Percentiles rank a stretch among this genome's conserved stretches.
These are phyloP conservation scores for Dryas integrifolia DNA, from an alignment of 331 rosid species.

Conservation along the genomic window DNA sequence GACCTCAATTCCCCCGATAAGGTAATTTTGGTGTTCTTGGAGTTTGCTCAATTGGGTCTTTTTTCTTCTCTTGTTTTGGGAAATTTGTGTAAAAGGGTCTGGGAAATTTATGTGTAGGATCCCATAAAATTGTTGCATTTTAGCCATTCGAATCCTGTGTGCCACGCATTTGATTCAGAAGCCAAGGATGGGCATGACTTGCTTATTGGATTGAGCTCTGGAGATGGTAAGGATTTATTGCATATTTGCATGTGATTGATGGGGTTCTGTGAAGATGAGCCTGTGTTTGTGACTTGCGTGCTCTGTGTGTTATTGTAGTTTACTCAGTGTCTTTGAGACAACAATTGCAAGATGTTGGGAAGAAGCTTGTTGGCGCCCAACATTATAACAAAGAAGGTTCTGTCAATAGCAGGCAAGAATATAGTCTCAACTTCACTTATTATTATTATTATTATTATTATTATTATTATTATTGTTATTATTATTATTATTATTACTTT, in stretches of 20 bases:
- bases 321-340: conserved; percentile 94
- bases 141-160: conserved; percentile 81
- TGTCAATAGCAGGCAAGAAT: conserved; percentile 79
- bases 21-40: conserved; percentile 39
- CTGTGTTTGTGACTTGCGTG: not conserved
- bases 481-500: not conserved
- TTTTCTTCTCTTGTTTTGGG: not conserved
- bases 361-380: conserved; percentile 88
- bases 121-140: conserved; percentile 89
- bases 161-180: conserved; percentile 88
- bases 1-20: conserved; percentile 93
- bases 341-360: conserved; percentile 96
- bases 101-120: conserved; percentile 57
- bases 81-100: conserved; percentile 1
- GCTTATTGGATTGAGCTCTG: conserved; percentile 82
- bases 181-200: conserved; percentile 96
- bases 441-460: too few relatives aligned
- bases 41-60: not conserved
- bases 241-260: conserved; percentile 5
- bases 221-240: conserved; percentile 66
- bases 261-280: conserved; percentile 19
- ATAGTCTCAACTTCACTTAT: not conserved
- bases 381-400: conserved; percentile 96
- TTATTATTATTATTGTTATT: not conserved
- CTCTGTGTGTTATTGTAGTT: conserved; percentile 50